Evolutionary conservation across 2,329 filamentous ascomycete genomes (phyloP).

Genomic region (Beauveria caledonica): DNA sequence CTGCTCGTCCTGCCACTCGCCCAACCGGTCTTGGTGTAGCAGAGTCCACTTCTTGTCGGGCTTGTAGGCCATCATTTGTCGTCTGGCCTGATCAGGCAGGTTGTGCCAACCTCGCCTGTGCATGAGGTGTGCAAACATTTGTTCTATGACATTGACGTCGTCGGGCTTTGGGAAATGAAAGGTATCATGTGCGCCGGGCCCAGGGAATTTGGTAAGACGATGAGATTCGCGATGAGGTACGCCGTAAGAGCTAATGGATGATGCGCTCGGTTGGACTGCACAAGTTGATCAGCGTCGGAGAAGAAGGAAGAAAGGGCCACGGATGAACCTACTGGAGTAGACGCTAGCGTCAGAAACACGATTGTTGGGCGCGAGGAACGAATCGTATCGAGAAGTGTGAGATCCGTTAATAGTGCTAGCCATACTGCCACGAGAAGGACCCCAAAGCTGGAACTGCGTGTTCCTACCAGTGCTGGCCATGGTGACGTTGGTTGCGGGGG

Average conservation of each 20-base stretch:
- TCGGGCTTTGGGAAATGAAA: conserved; percentile 63
- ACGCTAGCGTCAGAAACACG: conserved; percentile 51
- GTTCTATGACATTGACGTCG: conserved; percentile 77
- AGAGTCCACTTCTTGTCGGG: conserved; percentile 96
- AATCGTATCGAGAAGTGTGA: conserved; percentile 55
- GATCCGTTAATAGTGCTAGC: conserved; percentile 41
- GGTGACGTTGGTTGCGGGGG: conserved; percentile 52
- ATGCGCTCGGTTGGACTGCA: conserved; percentile 45
- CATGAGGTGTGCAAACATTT: conserved; percentile 91
- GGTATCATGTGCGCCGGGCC: conserved; percentile 33
- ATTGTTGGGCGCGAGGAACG: conserved; percentile 50
- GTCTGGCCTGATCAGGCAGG: conserved; percentile 83
- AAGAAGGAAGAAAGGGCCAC: not conserved
- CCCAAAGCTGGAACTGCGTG: conserved; percentile 73
- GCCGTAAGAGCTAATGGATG: conserved; percentile 47
- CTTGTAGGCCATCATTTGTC: conserved; percentile 95
- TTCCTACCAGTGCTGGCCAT: conserved; percentile 65
- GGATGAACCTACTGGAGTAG: conserved; percentile 44
- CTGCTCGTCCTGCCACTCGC: conserved; percentile 90
- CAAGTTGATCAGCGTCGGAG: conserved; percentile 16
- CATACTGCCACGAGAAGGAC: conserved; percentile 43
- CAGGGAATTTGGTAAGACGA: conserved; percentile 46
- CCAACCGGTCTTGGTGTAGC: conserved; percentile 87
- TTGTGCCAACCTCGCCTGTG: conserved; percentile 97
- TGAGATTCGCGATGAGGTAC: conserved; percentile 47